Percentiles rank a stretch among this genome's conserved stretches.
These are phyloP conservation scores for Erysimum cheiranthoides DNA, from an alignment of 345 rosid genomes.

Conservation along the genomic window DNA sequence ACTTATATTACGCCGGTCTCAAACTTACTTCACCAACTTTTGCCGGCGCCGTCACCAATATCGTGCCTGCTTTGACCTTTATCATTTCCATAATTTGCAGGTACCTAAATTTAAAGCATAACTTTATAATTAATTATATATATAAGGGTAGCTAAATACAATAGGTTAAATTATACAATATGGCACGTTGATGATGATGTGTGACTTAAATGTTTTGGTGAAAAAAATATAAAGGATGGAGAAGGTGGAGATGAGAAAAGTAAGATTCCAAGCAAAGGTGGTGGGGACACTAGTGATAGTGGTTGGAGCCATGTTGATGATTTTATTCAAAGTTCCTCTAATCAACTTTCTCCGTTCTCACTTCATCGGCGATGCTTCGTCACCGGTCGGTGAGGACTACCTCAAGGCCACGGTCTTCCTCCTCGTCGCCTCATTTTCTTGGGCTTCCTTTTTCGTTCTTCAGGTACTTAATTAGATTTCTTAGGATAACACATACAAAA, in stretches of 20 bases:
- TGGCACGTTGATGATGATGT: conserved; percentile 26
- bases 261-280: conserved; percentile 86
- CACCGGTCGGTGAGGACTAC: conserved; percentile 49
- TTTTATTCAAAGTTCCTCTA: conserved; percentile 74
- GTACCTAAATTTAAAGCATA: conserved; percentile 34
- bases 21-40: conserved; percentile 87
- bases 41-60: conserved; percentile 87
- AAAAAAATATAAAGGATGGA: conserved; percentile 66
- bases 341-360: conserved; percentile 67
- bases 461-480: conserved; percentile 52
- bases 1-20: conserved; percentile 85
- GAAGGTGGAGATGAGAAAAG: conserved; percentile 67
- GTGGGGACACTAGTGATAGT: conserved; percentile 82
- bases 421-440: conserved; percentile 83
- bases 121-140: neutral
- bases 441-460: conserved; percentile 84
- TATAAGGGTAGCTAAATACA: neutral
- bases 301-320: conserved; percentile 87
- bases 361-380: conserved; percentile 38
- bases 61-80: conserved; percentile 92
- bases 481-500: neutral
- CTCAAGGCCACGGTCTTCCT: conserved; percentile 78
- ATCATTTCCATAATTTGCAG: conserved; percentile 70
- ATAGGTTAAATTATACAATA: conserved; percentile 18
- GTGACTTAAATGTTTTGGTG: conserved; percentile 25